A percentile compares a stretch with the other conserved stretches of the same genome.
These are phyloP conservation scores for Eucalyptus pauciflora DNA, from an alignment of 345 rosid genomes.

Conservation along the genomic window DNA sequence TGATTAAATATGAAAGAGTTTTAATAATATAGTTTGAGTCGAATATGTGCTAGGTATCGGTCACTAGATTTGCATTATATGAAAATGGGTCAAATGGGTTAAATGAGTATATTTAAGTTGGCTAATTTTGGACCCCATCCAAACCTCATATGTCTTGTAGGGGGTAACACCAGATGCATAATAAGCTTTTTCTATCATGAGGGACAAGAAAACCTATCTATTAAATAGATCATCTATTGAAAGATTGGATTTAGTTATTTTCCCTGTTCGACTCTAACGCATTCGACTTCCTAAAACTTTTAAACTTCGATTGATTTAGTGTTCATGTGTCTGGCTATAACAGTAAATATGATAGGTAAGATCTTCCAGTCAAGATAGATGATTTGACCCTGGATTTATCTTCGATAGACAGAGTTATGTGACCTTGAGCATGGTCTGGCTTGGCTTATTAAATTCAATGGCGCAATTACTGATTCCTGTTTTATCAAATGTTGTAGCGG, in stretches of 20 bases:
- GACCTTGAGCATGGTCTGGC: neutral
- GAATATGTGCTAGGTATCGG: too few species aligned
- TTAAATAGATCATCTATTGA: too few species aligned
- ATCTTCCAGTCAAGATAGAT: neutral
- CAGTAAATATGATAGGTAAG: neutral
- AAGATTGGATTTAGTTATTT: neutral
- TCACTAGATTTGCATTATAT: too few species aligned
- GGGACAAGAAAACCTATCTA: too few species aligned
- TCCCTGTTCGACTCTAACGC: neutral
- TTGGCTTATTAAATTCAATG: neutral
- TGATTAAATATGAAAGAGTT: too few species aligned
- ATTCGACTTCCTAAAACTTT: neutral
- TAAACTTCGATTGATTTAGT: neutral
- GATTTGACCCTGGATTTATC: neutral
- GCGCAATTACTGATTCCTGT: neutral
- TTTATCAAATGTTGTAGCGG: neutral
- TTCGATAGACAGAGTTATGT: neutral
- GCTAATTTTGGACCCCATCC: too few species aligned
- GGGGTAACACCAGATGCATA: too few species aligned
- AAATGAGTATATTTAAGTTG: too few species aligned
- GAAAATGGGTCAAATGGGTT: too few species aligned
- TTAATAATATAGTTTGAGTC: too few species aligned
- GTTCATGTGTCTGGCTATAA: fast-evolving
- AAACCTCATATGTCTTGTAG: too few species aligned
- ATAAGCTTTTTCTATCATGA: too few species aligned